These are phyloP conservation scores for Myxozyma geophila DNA, from an alignment of 805 yeast genomes.

Conservation along the genomic window DNA sequence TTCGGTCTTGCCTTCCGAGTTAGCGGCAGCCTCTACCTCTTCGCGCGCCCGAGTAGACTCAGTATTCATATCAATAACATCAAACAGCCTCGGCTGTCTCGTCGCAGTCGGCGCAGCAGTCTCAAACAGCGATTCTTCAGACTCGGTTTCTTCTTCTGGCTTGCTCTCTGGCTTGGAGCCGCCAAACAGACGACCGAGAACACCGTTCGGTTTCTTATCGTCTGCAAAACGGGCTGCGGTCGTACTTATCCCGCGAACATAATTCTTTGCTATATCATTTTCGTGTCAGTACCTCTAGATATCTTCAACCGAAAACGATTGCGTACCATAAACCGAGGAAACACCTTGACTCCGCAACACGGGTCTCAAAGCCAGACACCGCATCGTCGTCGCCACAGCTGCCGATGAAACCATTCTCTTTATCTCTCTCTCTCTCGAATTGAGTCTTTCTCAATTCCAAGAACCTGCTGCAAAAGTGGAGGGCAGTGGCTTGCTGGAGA, in stretches of 20 bases:
- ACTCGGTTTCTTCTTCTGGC: slow-evolving; percentile 7
- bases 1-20: not conserved
- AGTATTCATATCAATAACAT: slow-evolving; percentile 14
- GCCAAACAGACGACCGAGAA: slow-evolving; percentile 6
- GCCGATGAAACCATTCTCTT: not conserved
- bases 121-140: slow-evolving; percentile 23
- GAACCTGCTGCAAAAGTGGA: too few relatives aligned
- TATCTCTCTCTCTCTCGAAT: not conserved
- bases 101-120: slow-evolving; percentile 18
- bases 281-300: not conserved
- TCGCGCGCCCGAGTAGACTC: slow-evolving; percentile 7
- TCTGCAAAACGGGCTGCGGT: slow-evolving; percentile 3
- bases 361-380: slow-evolving; percentile 4
- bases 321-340: not conserved
- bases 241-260: slow-evolving; percentile 3
- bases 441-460: too few relatives aligned
- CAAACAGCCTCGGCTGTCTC: slow-evolving; percentile 19
- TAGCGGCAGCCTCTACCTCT: not conserved
- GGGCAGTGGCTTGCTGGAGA: too few relatives aligned
- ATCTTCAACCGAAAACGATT: too few relatives aligned
- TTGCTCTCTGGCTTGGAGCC: not conserved
- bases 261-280: not conserved
- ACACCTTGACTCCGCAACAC: slow-evolving; percentile 1
- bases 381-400: not conserved
- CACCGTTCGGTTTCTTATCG: slow-evolving; percentile 1